phyloP scores from a whole-genome alignment of 73 alveolate genomes.

The Halteria grandinella region DNA sequence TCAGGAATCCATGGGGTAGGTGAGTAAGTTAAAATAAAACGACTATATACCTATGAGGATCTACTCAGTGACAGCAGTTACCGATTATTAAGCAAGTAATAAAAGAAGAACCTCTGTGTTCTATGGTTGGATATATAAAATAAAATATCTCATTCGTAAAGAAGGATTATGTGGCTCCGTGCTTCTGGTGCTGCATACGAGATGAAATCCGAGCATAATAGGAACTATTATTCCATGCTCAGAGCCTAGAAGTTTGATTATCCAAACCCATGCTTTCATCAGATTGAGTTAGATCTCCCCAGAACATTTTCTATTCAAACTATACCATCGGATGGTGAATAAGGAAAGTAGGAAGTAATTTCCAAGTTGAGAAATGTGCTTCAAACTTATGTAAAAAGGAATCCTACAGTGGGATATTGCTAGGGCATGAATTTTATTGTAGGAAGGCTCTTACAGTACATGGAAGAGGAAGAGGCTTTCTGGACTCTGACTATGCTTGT shows the following conservation, averaged over 20 bases:
- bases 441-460: conserved; percentile 41
- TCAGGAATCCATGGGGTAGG: too few species aligned
- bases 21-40: too few species aligned
- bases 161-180: not conserved
- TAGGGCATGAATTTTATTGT: conserved; percentile 75
- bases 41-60: too few species aligned
- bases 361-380: conserved; percentile 4
- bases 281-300: conserved; percentile 13
- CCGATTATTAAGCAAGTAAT: too few species aligned
- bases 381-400: conserved; percentile 36
- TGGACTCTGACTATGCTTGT: conserved; percentile 57
- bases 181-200: not conserved
- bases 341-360: not conserved
- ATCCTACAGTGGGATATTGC: conserved; percentile 76
- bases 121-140: not conserved
- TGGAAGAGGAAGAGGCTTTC: conserved; percentile 67
- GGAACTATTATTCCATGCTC: not conserved
- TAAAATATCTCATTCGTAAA: not conserved
- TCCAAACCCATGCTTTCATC: conserved; percentile 26
- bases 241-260: not conserved
- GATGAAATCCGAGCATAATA: not conserved
- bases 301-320: conserved; percentile 25
- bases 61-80: too few species aligned
- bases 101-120: not conserved
- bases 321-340: too few species aligned